Base-by-base conservation (phyloP, 2,329 filamentous ascomycete species). In the Chaetomium sp. region DNA sequence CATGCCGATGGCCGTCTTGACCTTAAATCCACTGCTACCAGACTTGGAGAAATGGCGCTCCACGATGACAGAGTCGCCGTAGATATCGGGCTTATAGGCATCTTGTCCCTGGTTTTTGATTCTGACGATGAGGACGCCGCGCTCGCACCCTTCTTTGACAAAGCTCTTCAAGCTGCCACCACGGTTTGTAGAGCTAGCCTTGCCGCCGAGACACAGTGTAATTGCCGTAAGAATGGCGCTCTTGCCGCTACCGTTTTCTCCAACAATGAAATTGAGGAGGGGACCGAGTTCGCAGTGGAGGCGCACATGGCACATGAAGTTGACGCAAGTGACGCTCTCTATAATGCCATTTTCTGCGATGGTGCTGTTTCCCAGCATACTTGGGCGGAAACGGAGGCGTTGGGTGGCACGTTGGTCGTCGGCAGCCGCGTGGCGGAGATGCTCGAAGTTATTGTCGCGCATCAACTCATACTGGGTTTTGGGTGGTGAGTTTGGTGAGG, bases 221-320 rank as follows among this genome's bases (percentile, higher is more conserved):
- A 99, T 82, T 4, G 91, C 94, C 0, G 94, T 97, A 34, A 99
- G 75, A 11, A 97, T 87, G 2, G 94, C 94, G 69, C 94, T 99
- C 75, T 99, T 99, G 38, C 94, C 94, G 68, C 92, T 97, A 36
- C 94, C 94, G 68, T 99, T 99, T 70, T 96, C 91, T 12, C 94
- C 94, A 54, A 96, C 91, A 59, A 99, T 91, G 72, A 99, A 99
- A 71, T 99, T 99, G 70, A 99, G 95, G 40, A 96, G 76, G 0
- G 94, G 94, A 0, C 94, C 94, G n/a, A 99, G 78, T 55, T 87
- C 81, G 57, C 95, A 88, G 44, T 87, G 83, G 14, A 97, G 79
- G 54, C 86, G 85, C 45, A 84, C 78, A 69, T 99, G 94, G 66
- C 92, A 97, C 94, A 97, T 97, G 72, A 97, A 97, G 69, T 96